Evolutionary conservation across 768 basidiomycete species (phyloP).

Genomic region (Mycena floridula): DNA sequence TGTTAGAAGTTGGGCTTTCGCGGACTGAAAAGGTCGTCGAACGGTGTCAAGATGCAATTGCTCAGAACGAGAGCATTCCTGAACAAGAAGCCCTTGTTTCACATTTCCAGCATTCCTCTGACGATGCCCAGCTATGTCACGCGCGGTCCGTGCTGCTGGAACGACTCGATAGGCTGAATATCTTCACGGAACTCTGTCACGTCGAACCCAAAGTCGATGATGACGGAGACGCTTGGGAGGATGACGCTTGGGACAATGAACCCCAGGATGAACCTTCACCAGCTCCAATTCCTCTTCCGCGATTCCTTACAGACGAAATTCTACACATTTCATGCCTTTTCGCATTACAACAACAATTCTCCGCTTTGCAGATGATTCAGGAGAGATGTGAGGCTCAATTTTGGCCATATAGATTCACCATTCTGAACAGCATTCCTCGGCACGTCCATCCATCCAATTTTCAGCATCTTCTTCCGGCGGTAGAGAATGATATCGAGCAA

Average conservation of each 20-base stretch:
- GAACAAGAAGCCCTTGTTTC: slow-evolving; percentile 13
- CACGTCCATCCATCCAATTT: slow-evolving; percentile 61
- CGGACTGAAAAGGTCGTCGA: slow-evolving; percentile 47
- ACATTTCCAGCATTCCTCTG: slow-evolving; percentile 50
- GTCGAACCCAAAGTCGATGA: slow-evolving; percentile 27
- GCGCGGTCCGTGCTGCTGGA: slow-evolving; percentile 65
- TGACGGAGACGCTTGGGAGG: slow-evolving; percentile 63
- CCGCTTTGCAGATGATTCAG: slow-evolving; percentile 52
- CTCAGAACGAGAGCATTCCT: slow-evolving; percentile 10
- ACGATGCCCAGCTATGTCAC: slow-evolving; percentile 58
- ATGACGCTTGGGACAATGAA: slow-evolving; percentile 71
- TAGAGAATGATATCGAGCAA: slow-evolving; percentile 49
- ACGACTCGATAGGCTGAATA: slow-evolving; percentile 64
- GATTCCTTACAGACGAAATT: slow-evolving; percentile 59
- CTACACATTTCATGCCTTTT: slow-evolving; percentile 55
- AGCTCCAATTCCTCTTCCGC: slow-evolving; percentile 47
- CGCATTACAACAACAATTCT: slow-evolving; percentile 56
- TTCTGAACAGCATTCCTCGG: slow-evolving; percentile 73
- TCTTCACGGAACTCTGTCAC: slow-evolving; percentile 56
- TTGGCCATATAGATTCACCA: slow-evolving; percentile 62
- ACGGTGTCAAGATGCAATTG: slow-evolving; percentile 36
- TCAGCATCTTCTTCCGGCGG: slow-evolving; percentile 54
- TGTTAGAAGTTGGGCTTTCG: slow-evolving; percentile 59
- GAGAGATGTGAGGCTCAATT: slow-evolving; percentile 49
- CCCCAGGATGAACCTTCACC: slow-evolving; percentile 21